phyloP scores from a whole-genome alignment of 768 basidiomycete genomes.

The Mycena chlorophos region DNA sequence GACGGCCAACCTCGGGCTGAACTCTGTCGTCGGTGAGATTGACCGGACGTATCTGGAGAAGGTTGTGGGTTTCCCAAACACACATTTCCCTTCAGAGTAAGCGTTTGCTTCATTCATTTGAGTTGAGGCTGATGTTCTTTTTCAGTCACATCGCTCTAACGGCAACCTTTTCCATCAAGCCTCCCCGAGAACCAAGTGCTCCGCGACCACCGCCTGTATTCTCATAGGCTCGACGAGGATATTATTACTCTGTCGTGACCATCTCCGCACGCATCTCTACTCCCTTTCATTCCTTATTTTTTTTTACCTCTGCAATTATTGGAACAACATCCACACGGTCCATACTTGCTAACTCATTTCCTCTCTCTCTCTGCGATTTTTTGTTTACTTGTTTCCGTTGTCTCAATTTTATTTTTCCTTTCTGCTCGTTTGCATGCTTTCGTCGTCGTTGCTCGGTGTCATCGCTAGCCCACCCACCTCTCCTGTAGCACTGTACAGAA shows the following conservation, averaged over 20 bases:
- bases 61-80: constrained; percentile 94
- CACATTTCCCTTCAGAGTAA: constrained; percentile 95
- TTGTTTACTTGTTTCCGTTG: too few relatives aligned
- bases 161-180: constrained; percentile 19
- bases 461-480: constrained; percentile 23
- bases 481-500: constrained; percentile 22
- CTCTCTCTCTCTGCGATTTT: neutral
- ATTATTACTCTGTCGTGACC: constrained; percentile 1
- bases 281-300: constrained; percentile 2
- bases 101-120: constrained; percentile 34
- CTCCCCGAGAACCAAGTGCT: constrained; percentile 13
- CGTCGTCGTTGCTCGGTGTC: constrained; percentile 23
- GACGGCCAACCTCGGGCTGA: constrained; percentile 68
- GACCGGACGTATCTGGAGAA: constrained; percentile 83
- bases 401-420: constrained; percentile 2
- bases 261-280: constrained; percentile 11
- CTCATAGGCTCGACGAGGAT: constrained; percentile 6
- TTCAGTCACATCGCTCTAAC: constrained; percentile 16
- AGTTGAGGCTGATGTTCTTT: constrained; percentile 1
- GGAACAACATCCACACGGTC: constrained; percentile 20
- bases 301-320: constrained; percentile 14
- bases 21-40: constrained; percentile 85
- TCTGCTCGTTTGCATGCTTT: constrained; percentile 14
- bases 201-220: constrained; percentile 18
- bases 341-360: constrained; percentile 21